Base-by-base conservation (phyloP, 441 rosid species). In the Pelargonium cotyledonis region DNA sequence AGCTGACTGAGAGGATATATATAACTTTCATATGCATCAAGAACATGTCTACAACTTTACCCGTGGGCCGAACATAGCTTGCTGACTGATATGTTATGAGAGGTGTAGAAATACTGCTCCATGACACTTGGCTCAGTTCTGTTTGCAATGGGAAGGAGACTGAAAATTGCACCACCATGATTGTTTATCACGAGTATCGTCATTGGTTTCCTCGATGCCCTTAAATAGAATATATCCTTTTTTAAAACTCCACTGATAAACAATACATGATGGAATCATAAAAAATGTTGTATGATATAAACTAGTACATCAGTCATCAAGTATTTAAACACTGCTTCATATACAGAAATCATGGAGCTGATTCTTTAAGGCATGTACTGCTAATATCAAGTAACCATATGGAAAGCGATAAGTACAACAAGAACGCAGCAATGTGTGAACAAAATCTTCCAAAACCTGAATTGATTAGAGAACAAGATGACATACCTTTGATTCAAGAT, bases 91-190 rank as follows among this genome's bases (percentile, higher is more conserved):
- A 89, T 79, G 75, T 83, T 79, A 84, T 91, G 99, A 79, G 96
- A 80, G 66, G 97, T 89, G 80, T 88, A 91, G 85, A 95, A 95
- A 76, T 82, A 90, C 61, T 84, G 88, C 79, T 85, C 76, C 81
- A 95, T 74, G 80, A 90, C 84, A 71, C 73, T 79, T 66, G 85
- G 83, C 73, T 86, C 96, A 15, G 94, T 83, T 72, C 74, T 81
- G 77, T 84, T 82, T 75, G 99, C 97, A 73, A 95, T 79, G 16
- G 99, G 97, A 79, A 95, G 99, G 75, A 91, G 82, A 73, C 99
- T 87, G 85, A 95, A 95, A 80, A 95, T 95, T 77, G 91, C 99
- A 76, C 99, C 99, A 61, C 99, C 99, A 64, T 80, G 90, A 81
- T 95, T 95, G 85, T 95, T 95, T 84, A 91, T 83, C 86, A 86